Evolutionary conservation across 2,329 filamentous ascomycete genomes (phyloP).

Genomic region (Pseudopithomyces maydicus): DNA sequence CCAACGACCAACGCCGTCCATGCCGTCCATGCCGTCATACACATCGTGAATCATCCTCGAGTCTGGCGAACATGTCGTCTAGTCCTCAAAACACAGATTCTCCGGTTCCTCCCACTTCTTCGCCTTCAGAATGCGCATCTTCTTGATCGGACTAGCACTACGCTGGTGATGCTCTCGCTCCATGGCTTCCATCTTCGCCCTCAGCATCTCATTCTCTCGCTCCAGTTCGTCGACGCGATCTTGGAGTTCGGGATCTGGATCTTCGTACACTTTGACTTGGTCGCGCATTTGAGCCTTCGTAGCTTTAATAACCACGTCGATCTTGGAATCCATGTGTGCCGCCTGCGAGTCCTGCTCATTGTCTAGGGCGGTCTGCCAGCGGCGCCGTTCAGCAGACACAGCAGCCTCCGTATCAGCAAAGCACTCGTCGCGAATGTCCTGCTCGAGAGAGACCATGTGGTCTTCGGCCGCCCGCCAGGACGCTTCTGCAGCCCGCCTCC

Average conservation of each 20-base stretch:
- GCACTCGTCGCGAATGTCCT: constrained; percentile 86
- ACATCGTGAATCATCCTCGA: background rate
- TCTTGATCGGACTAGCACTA: constrained; percentile 53
- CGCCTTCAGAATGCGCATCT: constrained; percentile 55
- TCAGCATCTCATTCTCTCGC: constrained; percentile 49
- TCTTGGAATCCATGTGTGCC: constrained; percentile 85
- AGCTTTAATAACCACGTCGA: constrained; percentile 72
- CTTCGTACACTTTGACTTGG: constrained; percentile 52
- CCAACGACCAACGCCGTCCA: constrained; percentile 4
- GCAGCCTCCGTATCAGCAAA: constrained; percentile 82
- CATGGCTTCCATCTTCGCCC: constrained; percentile 44
- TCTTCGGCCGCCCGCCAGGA: constrained; percentile 69
- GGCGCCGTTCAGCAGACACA: constrained; percentile 73
- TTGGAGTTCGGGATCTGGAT: constrained; percentile 45
- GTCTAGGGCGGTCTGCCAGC: constrained; percentile 81
- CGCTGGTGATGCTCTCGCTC: constrained; percentile 47
- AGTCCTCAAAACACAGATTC: constrained; percentile 21
- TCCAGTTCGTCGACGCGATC: constrained; percentile 48
- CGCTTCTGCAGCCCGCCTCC: constrained; percentile 73
- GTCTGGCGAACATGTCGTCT: background rate
- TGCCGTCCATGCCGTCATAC: constrained; percentile 9
- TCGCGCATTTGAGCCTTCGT: constrained; percentile 43
- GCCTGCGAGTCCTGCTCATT: constrained; percentile 78
- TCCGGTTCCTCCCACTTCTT: constrained; percentile 53
- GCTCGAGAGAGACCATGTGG: constrained; percentile 75